Conservation (phyloP, 129 eudicot species). For the Silybum marianum region DNA sequence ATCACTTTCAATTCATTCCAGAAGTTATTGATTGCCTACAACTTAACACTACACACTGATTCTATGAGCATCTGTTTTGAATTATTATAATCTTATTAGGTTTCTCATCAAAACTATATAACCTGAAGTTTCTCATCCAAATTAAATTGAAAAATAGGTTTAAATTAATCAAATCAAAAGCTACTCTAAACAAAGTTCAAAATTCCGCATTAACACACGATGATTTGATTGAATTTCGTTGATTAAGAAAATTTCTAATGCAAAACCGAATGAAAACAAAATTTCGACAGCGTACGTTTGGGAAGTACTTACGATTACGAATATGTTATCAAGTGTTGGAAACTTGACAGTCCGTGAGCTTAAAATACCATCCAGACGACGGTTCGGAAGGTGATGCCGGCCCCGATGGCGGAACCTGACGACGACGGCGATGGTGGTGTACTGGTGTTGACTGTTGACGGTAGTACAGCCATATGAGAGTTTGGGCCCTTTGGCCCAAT, state of each 20-base stretch:
- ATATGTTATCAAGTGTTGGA: neutral
- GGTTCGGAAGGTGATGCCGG: neutral
- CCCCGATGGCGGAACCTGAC: neutral
- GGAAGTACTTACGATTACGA: slow-evolving; percentile 16
- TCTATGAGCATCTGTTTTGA: neutral
- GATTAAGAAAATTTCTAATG: neutral
- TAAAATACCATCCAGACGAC: neutral
- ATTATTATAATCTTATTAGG: neutral
- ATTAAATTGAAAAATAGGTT: neutral
- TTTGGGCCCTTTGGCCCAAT: neutral
- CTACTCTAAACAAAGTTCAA: neutral
- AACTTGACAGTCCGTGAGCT: neutral
- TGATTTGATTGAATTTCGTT: neutral
- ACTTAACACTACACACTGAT: neutral
- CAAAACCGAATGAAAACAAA: neutral
- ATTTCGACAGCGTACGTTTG: neutral
- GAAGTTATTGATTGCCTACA: neutral
- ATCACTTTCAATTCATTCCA: neutral
- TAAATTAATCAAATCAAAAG: neutral
- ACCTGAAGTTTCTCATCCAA: no score
- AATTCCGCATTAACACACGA: neutral
- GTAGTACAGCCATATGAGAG: neutral
- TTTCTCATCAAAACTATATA: no score
- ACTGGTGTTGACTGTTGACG: no score
- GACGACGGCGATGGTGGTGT: neutral